Evolutionary conservation across 768 basidiomycete genomes (phyloP).

Genomic region (Gloeophyllum trabeum): DNA sequence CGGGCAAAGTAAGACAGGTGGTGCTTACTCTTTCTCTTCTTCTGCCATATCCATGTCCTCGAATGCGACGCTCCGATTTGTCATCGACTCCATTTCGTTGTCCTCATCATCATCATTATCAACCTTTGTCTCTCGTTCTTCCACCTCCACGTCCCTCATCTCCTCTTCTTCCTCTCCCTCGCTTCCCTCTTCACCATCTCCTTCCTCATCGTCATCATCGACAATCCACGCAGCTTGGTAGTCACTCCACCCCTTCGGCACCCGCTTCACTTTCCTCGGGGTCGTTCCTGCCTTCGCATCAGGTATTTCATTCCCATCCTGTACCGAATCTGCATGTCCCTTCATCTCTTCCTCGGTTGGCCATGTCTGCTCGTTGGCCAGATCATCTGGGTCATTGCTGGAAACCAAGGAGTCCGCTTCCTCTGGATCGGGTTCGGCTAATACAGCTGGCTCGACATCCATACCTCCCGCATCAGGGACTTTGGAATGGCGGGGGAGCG

Average conservation of each 20-base stretch:
- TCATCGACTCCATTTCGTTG: conserved; percentile 44
- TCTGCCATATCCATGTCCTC: conserved; percentile 76
- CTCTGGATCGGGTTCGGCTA: conserved; percentile 54
- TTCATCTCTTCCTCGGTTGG: conserved; percentile 95
- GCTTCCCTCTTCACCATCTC: conserved; percentile 19
- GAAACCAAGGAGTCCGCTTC: conserved; percentile 81
- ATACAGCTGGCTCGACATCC: conserved; percentile 54
- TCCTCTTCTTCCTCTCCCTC: conserved; percentile 43
- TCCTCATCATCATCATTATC: conserved; percentile 27
- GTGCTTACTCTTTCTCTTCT: conserved; percentile 77
- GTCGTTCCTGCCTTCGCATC: conserved; percentile 66
- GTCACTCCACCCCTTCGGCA: conserved; percentile 93
- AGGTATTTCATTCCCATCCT: conserved; percentile 32
- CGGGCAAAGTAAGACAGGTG: conserved; percentile 4
- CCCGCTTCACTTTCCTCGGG: conserved; percentile 65
- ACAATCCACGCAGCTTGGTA: conserved; percentile 97
- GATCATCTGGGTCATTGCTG: conserved; percentile 78
- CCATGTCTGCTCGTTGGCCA: conserved; percentile 97
- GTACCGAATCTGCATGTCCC: conserved; percentile 18
- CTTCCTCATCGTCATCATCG: conserved; percentile 55
- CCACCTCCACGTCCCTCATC: conserved; percentile 39
- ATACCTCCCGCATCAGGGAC: conserved; percentile 31
- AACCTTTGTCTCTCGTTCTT: too few relatives aligned
- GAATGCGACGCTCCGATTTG: conserved; percentile 42
- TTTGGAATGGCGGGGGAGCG: conserved; percentile 28